Conservation (phyloP, 169 alveolate genomes). For the Plasmodium cynomolgi region DNA sequence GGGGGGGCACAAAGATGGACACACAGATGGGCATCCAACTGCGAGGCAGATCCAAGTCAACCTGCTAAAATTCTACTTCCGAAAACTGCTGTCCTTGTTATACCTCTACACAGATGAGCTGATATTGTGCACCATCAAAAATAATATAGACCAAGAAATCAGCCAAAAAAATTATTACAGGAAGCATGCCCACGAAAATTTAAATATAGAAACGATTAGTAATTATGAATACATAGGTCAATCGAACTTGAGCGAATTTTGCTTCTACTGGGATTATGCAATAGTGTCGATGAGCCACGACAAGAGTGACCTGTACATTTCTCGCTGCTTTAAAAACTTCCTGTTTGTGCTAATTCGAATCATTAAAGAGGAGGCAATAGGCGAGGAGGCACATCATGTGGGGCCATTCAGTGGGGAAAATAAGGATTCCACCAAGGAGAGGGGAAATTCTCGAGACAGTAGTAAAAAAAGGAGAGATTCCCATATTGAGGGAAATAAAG, state of each 20-base stretch:
- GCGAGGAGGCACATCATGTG: not conserved
- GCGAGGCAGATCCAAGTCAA: not conserved
- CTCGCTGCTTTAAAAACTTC: constrained; percentile 53
- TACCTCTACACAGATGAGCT: constrained; percentile 70
- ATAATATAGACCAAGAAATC: constrained; percentile 53
- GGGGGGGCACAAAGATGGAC: not conserved
- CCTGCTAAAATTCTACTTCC: constrained; percentile 41
- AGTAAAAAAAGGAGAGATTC: not conserved
- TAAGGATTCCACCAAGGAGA: not conserved
- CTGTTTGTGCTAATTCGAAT: constrained; percentile 20
- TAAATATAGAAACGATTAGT: constrained; percentile 24
- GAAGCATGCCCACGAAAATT: constrained; percentile 8
- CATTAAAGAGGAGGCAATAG: not conserved
- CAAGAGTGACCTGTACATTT: constrained; percentile 43
- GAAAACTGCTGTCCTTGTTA: constrained; percentile 58
- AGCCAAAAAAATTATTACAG: constrained; percentile 48
- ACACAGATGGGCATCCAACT: no score
- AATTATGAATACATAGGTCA: constrained; percentile 36
- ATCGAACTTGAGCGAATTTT: constrained; percentile 35
- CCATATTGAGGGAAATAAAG: not conserved
- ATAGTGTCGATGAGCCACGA: constrained; percentile 74
- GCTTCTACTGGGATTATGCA: constrained; percentile 75
- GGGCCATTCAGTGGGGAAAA: constrained; percentile 3
- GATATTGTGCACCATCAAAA: constrained; percentile 53
- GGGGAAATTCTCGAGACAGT: not conserved